Conservation (phyloP, 371 early-diverging fungal species). For the Nematocida ausubeli region DNA sequence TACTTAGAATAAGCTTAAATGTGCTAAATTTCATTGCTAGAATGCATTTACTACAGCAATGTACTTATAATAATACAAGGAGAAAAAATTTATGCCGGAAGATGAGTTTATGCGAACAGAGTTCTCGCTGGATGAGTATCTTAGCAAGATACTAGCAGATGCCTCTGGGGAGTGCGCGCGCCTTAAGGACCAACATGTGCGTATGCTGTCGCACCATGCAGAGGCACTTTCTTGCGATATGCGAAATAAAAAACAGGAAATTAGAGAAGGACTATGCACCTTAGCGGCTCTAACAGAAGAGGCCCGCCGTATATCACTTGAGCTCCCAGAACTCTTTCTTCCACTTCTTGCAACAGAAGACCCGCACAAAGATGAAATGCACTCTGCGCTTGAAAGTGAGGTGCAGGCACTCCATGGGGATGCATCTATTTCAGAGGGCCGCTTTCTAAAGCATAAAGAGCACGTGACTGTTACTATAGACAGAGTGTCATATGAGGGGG, state of each 20-base stretch:
- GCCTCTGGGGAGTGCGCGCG: conserved; percentile 35
- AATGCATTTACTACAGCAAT: too few species aligned
- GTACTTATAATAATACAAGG: conserved; percentile 3
- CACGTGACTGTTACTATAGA: conserved; percentile 10
- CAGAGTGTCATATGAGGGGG: background rate
- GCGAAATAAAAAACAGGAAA: conserved; percentile 12
- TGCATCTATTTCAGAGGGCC: background rate
- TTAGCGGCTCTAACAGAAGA: background rate
- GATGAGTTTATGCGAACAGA: conserved; percentile 21
- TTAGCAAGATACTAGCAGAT: conserved; percentile 15
- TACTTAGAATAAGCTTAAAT: too few species aligned
- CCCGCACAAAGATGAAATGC: background rate
- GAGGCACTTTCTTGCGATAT: conserved; percentile 35
- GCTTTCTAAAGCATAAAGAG: conserved; percentile 38
- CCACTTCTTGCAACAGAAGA: background rate
- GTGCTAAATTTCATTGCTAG: too few species aligned
- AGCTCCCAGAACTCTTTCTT: conserved; percentile 50
- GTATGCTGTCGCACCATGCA: conserved; percentile 15
- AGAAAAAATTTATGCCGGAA: conserved; percentile 34
- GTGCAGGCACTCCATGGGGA: conserved; percentile 9
- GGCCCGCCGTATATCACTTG: conserved; percentile 19
- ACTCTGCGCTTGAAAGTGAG: conserved; percentile 10
- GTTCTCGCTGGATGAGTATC: conserved; percentile 39
- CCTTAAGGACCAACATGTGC: conserved; percentile 24
- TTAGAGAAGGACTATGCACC: background rate